Evolutionary conservation across 2,329 filamentous ascomycete species (phyloP).

Genomic region (Aspergillus ustus): DNA sequence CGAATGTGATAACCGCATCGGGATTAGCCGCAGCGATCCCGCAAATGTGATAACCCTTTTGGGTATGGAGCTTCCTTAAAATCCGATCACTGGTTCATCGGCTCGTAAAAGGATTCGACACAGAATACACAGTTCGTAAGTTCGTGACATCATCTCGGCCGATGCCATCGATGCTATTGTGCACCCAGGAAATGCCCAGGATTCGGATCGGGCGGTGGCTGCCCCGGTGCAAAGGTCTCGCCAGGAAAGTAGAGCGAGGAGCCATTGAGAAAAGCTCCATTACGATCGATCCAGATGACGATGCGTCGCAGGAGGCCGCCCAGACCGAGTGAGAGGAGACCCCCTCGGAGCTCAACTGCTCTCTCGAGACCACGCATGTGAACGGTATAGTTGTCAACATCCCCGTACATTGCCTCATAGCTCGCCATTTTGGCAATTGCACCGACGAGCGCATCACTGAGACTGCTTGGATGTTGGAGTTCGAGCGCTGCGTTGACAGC

Average conservation of each 20-base stretch:
- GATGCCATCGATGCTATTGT: constrained; percentile 13
- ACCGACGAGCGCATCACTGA: constrained; percentile 51
- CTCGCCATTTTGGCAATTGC: constrained; percentile 58
- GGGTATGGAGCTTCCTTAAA: not conserved
- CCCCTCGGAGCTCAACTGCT: constrained; percentile 53
- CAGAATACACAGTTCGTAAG: not conserved
- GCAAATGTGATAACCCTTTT: constrained; percentile 14
- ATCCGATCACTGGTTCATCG: not conserved
- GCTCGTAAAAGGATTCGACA: not conserved
- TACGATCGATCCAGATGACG: constrained; percentile 55
- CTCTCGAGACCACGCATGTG: constrained; percentile 54
- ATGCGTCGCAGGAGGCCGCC: constrained; percentile 53
- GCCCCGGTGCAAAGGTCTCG: constrained; percentile 31
- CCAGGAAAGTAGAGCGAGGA: constrained; percentile 39
- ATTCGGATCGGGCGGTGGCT: constrained; percentile 35
- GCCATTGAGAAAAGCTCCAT: constrained; percentile 44
- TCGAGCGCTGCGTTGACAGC: constrained; percentile 49
- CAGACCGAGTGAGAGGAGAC: constrained; percentile 49
- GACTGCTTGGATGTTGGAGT: constrained; percentile 29
- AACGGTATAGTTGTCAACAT: constrained; percentile 46
- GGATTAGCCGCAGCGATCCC: constrained; percentile 5
- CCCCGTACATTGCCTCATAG: constrained; percentile 58
- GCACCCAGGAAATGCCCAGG: constrained; percentile 39
- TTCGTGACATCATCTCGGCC: not conserved
- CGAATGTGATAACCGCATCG: constrained; percentile 26